A percentile compares a stretch with the other conserved stretches of the same genome.
These are phyloP conservation scores for Collybiopsis confluens DNA, from an alignment of 768 basidiomycete genomes.

Conservation along the genomic window DNA sequence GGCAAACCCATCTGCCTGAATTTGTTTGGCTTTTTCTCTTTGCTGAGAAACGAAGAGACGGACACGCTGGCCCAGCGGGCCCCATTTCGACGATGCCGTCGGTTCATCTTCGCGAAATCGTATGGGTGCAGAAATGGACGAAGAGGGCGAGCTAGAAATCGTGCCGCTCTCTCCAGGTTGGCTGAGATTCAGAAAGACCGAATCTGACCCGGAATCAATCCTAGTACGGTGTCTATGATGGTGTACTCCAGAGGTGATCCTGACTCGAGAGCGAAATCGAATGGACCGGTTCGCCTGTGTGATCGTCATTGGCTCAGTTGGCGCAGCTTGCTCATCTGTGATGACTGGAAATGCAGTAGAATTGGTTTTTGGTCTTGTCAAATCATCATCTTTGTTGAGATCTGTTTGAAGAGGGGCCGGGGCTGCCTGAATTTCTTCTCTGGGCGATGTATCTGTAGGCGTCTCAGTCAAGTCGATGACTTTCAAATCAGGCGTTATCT, in stretches of 20 bases:
- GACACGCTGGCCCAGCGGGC: slow-evolving; percentile 58
- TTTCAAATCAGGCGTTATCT: not conserved
- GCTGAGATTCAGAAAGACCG: slow-evolving; percentile 8
- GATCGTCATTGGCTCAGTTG: not conserved
- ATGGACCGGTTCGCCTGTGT: not conserved
- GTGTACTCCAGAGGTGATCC: slow-evolving; percentile 71
- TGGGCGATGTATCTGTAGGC: not conserved
- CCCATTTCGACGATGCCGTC: slow-evolving; percentile 46
- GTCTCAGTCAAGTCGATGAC: not conserved
- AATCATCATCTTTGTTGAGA: not conserved
- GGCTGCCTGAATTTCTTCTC: not conserved
- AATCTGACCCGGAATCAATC: not conserved
- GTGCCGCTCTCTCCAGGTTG: slow-evolving; percentile 28
- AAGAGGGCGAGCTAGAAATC: slow-evolving; percentile 60
- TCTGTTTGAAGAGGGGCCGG: not conserved
- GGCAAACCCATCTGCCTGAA: not conserved
- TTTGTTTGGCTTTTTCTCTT: not conserved
- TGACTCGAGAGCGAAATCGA: slow-evolving; percentile 71
- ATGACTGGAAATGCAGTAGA: not conserved
- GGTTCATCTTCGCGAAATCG: slow-evolving; percentile 50
- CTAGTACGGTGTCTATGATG: slow-evolving; percentile 33
- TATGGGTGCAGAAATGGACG: slow-evolving; percentile 79
- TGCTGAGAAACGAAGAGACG: slow-evolving; percentile 21
- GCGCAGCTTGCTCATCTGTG: not conserved
- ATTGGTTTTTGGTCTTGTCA: not conserved